These are phyloP conservation scores for Anacardium occidentale DNA, from an alignment of 345 rosid genomes.

Conservation along the genomic window DNA sequence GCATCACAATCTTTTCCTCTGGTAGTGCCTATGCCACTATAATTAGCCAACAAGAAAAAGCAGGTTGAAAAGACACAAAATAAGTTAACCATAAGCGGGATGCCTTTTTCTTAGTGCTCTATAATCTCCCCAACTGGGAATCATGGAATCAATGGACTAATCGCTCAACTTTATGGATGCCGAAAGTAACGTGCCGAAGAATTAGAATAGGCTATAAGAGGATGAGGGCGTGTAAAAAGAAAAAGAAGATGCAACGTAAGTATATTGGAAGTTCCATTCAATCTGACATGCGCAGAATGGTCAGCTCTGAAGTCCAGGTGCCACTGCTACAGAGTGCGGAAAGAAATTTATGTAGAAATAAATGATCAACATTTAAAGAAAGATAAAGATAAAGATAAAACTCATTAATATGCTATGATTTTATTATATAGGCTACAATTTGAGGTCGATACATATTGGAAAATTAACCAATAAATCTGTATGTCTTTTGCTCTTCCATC, in stretches of 20 bases:
- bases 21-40: conserved; percentile 30
- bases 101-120: conserved; percentile 32
- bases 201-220: conserved; percentile 14
- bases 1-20: not conserved
- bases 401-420: not conserved
- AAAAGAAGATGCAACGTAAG: not conserved
- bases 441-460: conserved; percentile 20
- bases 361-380: not conserved
- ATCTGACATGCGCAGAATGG: not conserved
- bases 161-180: conserved; percentile 23
- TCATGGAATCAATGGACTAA: conserved; percentile 23
- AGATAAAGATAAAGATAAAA: not conserved
- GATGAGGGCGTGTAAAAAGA: not conserved
- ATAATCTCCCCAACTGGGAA: conserved; percentile 20
- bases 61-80: conserved; percentile 8
- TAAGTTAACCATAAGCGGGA: not conserved
- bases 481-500: not conserved
- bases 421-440: conserved; percentile 10
- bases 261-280: not conserved
- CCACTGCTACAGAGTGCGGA: not conserved
- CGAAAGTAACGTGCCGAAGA: conserved; percentile 19
- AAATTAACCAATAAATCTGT: conserved; percentile 15
- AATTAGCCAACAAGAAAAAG: conserved; percentile 11
- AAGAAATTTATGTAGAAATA: not conserved
- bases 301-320: not conserved